Percentiles rank a stretch among this genome's conserved stretches.
phyloP scores from a whole-genome alignment of 805 yeast species.

The Wickerhamomyces xylosicus region DNA sequence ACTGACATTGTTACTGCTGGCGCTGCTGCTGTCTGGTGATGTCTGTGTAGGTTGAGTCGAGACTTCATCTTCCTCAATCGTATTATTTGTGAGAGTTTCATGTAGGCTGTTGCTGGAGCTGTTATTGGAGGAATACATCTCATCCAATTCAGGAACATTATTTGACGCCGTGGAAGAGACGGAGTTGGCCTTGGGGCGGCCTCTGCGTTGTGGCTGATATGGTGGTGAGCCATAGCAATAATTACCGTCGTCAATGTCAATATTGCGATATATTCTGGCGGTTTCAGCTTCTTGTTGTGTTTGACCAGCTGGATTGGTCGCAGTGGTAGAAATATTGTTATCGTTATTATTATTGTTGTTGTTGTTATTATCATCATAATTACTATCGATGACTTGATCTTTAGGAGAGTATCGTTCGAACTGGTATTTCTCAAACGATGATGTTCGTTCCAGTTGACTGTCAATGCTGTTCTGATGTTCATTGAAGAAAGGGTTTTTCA shows the following conservation, averaged over 20 bases:
- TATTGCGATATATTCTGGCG: conserved; percentile 12
- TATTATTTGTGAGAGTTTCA: conserved; percentile 2
- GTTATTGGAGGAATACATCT: conserved; percentile 16
- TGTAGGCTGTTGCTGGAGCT: conserved; percentile 14
- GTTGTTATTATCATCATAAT: too few relatives aligned
- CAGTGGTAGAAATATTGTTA: too few relatives aligned
- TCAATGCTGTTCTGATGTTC: not conserved
- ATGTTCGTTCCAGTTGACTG: conserved; percentile 3
- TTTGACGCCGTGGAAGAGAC: not conserved
- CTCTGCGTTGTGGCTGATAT: not conserved
- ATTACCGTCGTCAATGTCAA: conserved; percentile 19
- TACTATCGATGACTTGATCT: conserved; percentile 4
- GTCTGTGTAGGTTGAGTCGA: conserved; percentile 7
- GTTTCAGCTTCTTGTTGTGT: not conserved
- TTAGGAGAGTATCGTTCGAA: conserved; percentile 1
- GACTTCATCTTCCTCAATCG: not conserved
- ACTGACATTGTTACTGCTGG: too few relatives aligned
- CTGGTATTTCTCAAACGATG: conserved; percentile 7
- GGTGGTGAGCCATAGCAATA: not conserved
- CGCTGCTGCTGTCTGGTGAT: conserved; percentile 1
- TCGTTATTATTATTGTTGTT: too few relatives aligned
- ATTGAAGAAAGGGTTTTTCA: conserved; percentile 14
- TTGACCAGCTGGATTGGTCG: too few relatives aligned
- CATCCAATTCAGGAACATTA: conserved; percentile 16
- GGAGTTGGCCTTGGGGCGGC: not conserved